Base-by-base conservation (phyloP, 1,284 basidiomycete species). In the Pseudozyma sp. region DNA sequence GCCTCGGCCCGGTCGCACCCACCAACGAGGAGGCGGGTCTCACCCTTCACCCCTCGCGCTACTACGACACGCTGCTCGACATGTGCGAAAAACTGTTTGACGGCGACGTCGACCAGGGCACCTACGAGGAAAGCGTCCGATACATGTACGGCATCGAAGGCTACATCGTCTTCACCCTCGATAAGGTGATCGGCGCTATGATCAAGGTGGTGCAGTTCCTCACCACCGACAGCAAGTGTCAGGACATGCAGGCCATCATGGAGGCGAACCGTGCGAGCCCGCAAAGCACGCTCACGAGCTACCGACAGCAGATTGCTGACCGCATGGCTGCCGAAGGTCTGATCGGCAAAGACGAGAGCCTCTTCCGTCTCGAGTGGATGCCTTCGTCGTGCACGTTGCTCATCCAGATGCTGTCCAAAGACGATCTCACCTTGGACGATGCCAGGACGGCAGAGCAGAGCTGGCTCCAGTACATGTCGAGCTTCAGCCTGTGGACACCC, bases 91-190 rank as follows among this genome's bases (percentile, higher is more conserved):
- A 93, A 87, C 85, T 97, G 51, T 98, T 98, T 81, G 93, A 94
- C 80, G 91, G 89, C 67, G 94, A 98, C 81, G 88, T 98, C 69
- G 96, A 98, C 85, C 92, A 92, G 81, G 87, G 88, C 33, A 90
- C 90, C 17, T 98, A 94, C 81, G 97, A 99, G 84, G 96, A 99
- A 84, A 92, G 94, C 78, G 90, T 97, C 88, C 87, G 97, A 65
- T 94, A 93, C 89, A 95, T 99, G 88, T 98, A 96, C 87, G 93
- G 94, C 35, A 95, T 91, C 74, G 92, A 94, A 88, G 94, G 94
- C 78, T 96, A 93, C 84, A 91, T 91, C 80, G 89, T 93, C 81
- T 97, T 96, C 83, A 97, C 94, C 0, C 86, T 97, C n/a, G 94
- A 97, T 86, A 94, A 96, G 84, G 88, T 96, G 51, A 89, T 96